These are phyloP conservation scores for Neophaeococcomyces aloes DNA, from an alignment of 2,329 filamentous ascomycete genomes.

Conservation along the genomic window DNA sequence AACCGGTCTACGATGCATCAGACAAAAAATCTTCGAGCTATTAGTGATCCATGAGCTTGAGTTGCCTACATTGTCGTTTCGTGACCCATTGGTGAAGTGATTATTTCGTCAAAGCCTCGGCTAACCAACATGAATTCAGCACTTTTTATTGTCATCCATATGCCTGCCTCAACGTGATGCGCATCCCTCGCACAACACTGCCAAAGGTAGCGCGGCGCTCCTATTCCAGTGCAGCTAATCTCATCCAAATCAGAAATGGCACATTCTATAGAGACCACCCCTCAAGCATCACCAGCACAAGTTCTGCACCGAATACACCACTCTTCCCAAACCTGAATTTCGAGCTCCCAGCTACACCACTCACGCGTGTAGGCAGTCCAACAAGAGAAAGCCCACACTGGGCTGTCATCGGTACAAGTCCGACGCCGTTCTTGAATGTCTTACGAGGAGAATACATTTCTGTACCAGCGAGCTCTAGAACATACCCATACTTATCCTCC, in stretches of 20 bases:
- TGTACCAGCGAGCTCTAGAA: conserved; percentile 62
- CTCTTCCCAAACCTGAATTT: conserved; percentile 65
- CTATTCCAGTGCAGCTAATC: too few relatives aligned
- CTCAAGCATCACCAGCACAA: conserved; percentile 31
- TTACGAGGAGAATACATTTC: conserved; percentile 66
- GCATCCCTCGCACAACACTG: too few relatives aligned
- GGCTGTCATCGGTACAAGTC: conserved; percentile 71
- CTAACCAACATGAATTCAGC: too few relatives aligned
- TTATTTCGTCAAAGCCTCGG: too few relatives aligned
- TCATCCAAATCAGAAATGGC: conserved; percentile 64
- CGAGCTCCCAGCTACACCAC: conserved; percentile 47
- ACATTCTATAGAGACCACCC: conserved; percentile 77
- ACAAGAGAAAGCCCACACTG: conserved; percentile 48
- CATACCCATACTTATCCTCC: conserved; percentile 66
- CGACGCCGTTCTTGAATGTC: conserved; percentile 72
- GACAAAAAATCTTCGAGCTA: too few relatives aligned
- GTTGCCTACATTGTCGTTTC: too few relatives aligned
- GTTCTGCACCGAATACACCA: conserved; percentile 51
- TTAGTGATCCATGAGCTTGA: too few relatives aligned
- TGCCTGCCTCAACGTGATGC: too few relatives aligned
- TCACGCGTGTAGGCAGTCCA: conserved; percentile 27
- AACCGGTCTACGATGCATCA: too few relatives aligned
- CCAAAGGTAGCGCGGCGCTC: too few relatives aligned
- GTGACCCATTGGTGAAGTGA: too few relatives aligned
- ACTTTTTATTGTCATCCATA: too few relatives aligned